Evolutionary conservation across 805 yeast genomes (phyloP).

Genomic region (Candida broadrunensis): DNA sequence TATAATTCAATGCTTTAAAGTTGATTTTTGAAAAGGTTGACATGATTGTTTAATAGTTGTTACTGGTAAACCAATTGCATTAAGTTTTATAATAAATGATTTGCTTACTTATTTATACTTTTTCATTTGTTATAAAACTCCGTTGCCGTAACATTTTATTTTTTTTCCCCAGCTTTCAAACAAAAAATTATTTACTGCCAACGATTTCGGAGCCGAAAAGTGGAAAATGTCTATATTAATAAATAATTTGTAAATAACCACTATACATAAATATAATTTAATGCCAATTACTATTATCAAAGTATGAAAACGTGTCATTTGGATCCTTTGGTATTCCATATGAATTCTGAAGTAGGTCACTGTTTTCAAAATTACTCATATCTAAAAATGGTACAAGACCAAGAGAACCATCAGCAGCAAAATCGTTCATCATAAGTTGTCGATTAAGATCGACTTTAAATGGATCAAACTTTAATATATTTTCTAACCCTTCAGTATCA

Average conservation of each 20-base stretch:
- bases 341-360: not conserved
- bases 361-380: conserved; percentile 20
- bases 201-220: too few relatives aligned
- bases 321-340: too few relatives aligned
- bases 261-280: too few relatives aligned
- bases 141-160: not conserved
- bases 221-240: too few relatives aligned
- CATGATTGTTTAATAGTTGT: too few relatives aligned
- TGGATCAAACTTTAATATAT: conserved; percentile 36
- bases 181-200: too few relatives aligned
- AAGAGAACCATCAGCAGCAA: conserved; percentile 79
- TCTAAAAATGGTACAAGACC: conserved; percentile 71
- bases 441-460: conserved; percentile 28
- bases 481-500: conserved; percentile 7
- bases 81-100: too few relatives aligned
- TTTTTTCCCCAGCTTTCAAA: too few relatives aligned
- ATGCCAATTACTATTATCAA: too few relatives aligned
- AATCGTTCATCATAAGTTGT: conserved; percentile 41
- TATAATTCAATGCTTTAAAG: conserved; percentile 32
- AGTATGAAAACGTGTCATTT: too few relatives aligned
- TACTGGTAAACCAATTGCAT: too few relatives aligned
- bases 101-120: not conserved
- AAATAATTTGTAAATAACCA: too few relatives aligned
- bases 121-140: not conserved
- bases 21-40: conserved; percentile 29